Conservation (phyloP, 2,329 filamentous ascomycete genomes). For the Hypoxylon sp. region DNA sequence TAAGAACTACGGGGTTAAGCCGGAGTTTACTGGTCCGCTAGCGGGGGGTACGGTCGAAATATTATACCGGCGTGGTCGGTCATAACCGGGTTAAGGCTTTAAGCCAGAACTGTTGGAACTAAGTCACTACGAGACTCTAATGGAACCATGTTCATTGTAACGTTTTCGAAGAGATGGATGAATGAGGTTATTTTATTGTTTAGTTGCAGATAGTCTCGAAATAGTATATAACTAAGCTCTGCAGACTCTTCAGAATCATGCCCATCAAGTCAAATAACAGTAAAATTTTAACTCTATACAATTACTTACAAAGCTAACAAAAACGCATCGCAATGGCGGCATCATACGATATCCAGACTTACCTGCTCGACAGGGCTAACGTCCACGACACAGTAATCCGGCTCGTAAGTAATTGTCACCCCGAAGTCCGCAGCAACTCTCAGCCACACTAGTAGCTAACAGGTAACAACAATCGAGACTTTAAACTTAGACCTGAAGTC, state of each 20-base stretch:
- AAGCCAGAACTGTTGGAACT: neutral
- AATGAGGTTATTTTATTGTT: neutral
- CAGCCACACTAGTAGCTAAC: slow-evolving; percentile 5
- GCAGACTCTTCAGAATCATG: neutral
- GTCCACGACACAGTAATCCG: slow-evolving; percentile 52
- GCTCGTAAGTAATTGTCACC: slow-evolving; percentile 43
- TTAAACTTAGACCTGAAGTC: slow-evolving; percentile 50
- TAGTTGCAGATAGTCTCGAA: neutral
- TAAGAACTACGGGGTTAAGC: slow-evolving; percentile 5
- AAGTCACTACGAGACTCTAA: neutral
- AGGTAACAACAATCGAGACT: slow-evolving; percentile 35
- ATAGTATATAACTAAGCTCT: neutral
- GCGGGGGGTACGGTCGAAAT: slow-evolving; percentile 1
- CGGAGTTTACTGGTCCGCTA: slow-evolving; percentile 26
- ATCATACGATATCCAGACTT: slow-evolving; percentile 49
- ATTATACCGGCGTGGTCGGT: slow-evolving; percentile 12
- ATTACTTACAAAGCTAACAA: neutral
- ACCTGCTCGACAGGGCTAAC: slow-evolving; percentile 55
- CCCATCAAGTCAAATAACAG: neutral
- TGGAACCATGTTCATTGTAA: neutral
- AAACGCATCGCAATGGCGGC: slow-evolving; percentile 46
- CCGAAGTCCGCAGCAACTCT: neutral
- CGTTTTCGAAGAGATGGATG: neutral
- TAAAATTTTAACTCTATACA: neutral
- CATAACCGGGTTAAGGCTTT: slow-evolving; percentile 6